These are phyloP conservation scores for Cryphonectria nitschkei DNA, from an alignment of 2,329 filamentous ascomycete genomes.

Conservation along the genomic window DNA sequence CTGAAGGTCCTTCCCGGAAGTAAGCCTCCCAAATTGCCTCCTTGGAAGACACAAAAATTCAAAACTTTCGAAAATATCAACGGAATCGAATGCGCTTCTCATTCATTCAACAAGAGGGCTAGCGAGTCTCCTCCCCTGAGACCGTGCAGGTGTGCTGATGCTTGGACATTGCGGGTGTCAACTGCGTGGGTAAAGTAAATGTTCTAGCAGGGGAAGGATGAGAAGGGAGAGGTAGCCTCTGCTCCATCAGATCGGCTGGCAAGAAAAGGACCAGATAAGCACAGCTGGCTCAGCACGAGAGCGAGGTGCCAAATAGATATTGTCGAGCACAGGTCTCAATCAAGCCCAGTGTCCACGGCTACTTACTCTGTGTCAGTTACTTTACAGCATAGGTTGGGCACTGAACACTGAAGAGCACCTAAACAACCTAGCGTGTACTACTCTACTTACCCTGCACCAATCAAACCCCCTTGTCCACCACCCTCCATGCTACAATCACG, in stretches of 20 bases:
- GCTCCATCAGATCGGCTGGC: background rate
- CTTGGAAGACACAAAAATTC: too few relatives aligned
- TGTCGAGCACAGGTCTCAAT: background rate
- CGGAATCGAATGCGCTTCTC: background rate
- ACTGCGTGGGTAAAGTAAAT: background rate
- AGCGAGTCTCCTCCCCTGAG: background rate
- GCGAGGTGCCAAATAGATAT: background rate
- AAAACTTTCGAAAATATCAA: background rate
- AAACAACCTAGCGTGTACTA: background rate
- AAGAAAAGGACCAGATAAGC: too few relatives aligned
- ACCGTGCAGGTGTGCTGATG: background rate
- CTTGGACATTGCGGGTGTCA: background rate
- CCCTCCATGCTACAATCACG: too few relatives aligned
- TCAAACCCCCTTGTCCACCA: background rate
- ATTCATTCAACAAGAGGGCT: background rate
- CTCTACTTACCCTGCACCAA: background rate
- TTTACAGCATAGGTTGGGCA: background rate
- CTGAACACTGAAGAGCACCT: background rate
- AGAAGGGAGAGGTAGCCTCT: background rate
- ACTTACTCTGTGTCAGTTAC: background rate
- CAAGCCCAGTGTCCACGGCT: background rate
- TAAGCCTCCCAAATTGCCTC: background rate
- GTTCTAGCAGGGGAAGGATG: background rate
- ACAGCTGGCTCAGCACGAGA: background rate
- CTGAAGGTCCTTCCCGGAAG: background rate